Evolutionary conservation across 2,329 filamentous ascomycete genomes (phyloP), one percentile per base, ranked within the genome.

Genomic region (Colletotrichum destructivum): DNA sequence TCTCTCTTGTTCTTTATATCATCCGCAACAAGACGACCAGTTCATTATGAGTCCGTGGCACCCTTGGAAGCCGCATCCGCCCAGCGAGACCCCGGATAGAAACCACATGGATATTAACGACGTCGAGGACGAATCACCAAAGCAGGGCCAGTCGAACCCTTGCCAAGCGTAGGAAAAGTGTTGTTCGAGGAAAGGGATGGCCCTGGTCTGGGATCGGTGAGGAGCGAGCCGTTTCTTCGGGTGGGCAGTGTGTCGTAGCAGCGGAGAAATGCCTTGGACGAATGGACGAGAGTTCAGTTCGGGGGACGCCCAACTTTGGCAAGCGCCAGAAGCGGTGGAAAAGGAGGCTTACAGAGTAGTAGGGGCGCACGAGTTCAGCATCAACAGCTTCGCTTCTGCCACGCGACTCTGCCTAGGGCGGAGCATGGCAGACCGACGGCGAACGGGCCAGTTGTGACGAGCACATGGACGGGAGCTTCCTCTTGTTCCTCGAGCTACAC

Each of bases 311-410:
- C 60, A 62, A 15, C n/a, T 4, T 2, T 18, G n/a, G 8, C 7
- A 7, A 23, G 21, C 3, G 21, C 9, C 4, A 23, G n/a, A 1
- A 40, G 0, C 9, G 8, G 6, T 18, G 26, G 15, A 13, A 21
- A 51, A 16, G 59, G 46, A 13, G 35, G 4, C n/a, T 52, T 42
- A 26, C 60, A 38, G 9, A 9, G 15, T 26, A 15, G 23, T 11
- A 26, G 8, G 9, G 35, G 35, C 12, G 8, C 23, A 40, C 2
- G n/a, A 9, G 46, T 8, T 9, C 13, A 16, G 6, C 16, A 9
- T 21, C 46, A 47, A 52, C 46, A 62, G 60, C 60, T 40, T 62
- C 60, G 13, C 11, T 40, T 62, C 47, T 38, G 21, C 31, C 5
- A 47, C 51, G 46, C 46, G 51, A 35, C 8, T 35, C 60, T 26